A percentile compares a stretch with the other conserved stretches of the same genome.
phyloP scores from a whole-genome alignment of 805 yeast species.

The Dipodascus geniculatus region DNA sequence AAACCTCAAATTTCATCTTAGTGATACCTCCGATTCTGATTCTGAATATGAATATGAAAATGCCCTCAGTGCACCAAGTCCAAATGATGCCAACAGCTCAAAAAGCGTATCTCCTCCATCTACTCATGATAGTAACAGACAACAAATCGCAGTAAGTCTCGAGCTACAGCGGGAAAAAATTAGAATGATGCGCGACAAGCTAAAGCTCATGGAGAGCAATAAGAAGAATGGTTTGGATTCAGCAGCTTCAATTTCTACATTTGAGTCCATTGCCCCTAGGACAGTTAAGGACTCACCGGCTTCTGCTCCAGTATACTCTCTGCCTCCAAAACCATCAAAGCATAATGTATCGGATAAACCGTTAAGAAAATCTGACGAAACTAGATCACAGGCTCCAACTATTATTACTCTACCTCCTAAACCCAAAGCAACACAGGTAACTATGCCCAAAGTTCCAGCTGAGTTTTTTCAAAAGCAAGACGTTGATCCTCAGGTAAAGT shows the following conservation, averaged over 20 bases:
- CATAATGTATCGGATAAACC: background rate
- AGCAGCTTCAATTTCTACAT: background rate
- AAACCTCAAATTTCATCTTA: background rate
- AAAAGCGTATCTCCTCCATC: background rate
- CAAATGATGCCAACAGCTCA: background rate
- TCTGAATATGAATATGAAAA: background rate
- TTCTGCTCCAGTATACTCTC: background rate
- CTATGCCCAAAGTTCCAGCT: background rate
- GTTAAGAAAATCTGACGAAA: background rate
- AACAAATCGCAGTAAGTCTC: background rate
- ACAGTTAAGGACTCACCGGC: background rate
- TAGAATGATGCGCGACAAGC: background rate
- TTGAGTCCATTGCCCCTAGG: background rate
- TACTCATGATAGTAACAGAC: background rate
- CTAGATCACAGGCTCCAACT: background rate
- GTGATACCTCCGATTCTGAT: background rate
- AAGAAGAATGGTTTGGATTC: background rate
- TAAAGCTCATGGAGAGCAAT: background rate
- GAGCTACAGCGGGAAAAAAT: background rate
- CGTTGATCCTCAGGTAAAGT: too few species aligned
- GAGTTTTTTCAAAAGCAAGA: background rate
- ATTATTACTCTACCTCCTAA: background rate
- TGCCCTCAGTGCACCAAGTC: background rate
- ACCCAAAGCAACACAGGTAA: background rate
- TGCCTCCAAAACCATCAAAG: background rate